Conservation (phyloP, 805 yeast species). For the Yarrowia sp. region DNA sequence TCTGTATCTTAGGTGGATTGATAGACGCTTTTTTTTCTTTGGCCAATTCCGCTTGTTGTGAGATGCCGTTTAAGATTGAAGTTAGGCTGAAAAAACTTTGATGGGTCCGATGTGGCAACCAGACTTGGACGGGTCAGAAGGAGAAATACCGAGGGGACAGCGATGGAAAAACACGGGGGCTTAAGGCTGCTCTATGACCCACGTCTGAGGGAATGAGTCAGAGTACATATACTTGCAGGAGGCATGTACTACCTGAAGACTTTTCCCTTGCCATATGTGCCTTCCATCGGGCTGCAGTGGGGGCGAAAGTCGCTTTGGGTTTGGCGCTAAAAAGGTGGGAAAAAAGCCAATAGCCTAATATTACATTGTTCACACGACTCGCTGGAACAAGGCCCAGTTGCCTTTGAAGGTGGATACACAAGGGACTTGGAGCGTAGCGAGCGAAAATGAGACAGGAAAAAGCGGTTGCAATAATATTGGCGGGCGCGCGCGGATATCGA, state of each 20-base stretch:
- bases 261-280: slow-evolving; percentile 30
- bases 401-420: not conserved
- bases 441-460: not conserved
- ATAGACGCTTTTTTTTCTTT: slow-evolving; percentile 11
- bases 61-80: slow-evolving; percentile 33
- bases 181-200: slow-evolving; percentile 13
- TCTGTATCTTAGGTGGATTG: not conserved
- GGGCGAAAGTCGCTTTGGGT: slow-evolving; percentile 14
- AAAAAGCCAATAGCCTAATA: slow-evolving; percentile 4
- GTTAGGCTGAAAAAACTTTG: slow-evolving; percentile 12
- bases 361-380: slow-evolving; percentile 32
- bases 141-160: slow-evolving; percentile 1
- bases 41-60: slow-evolving; percentile 24
- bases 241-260: slow-evolving; percentile 31
- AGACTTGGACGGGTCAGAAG: not conserved
- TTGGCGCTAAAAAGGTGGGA: slow-evolving; percentile 8
- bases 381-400: not conserved
- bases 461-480: too few relatives aligned
- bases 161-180: not conserved
- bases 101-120: not conserved
- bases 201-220: slow-evolving; percentile 26
- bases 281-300: slow-evolving; percentile 33
- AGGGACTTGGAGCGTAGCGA: too few relatives aligned
- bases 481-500: not conserved
- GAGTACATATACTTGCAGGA: slow-evolving; percentile 34